phyloP scores from a whole-genome alignment of 2,329 filamentous ascomycete species.

The Colletotrichum cordylinicola region DNA sequence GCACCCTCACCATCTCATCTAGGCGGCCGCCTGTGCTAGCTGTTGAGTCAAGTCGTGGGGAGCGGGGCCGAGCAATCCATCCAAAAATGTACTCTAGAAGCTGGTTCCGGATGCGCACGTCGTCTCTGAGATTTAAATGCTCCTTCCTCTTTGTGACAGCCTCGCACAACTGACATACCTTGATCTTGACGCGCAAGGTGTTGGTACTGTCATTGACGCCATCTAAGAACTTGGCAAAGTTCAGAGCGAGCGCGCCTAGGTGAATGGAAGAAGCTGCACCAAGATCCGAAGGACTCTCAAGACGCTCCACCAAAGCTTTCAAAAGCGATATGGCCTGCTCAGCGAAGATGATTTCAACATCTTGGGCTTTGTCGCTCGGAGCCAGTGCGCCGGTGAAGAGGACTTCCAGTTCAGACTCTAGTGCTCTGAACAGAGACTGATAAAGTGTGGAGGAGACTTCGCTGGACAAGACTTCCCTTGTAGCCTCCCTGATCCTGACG shows the following conservation, averaged over 20 bases:
- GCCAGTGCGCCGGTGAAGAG: constrained; percentile 64
- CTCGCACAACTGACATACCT: constrained; percentile 72
- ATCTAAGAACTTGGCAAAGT: constrained; percentile 71
- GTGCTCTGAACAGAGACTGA: constrained; percentile 66
- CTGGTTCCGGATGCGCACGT: constrained; percentile 72
- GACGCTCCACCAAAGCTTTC: constrained; percentile 66
- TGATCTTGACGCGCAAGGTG: constrained; percentile 69
- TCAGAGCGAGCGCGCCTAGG: constrained; percentile 67
- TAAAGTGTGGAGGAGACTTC: constrained; percentile 69
- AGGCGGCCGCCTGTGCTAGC: constrained; percentile 44
- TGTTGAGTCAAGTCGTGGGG: constrained; percentile 50
- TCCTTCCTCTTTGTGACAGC: constrained; percentile 71
- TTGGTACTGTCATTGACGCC: constrained; percentile 60
- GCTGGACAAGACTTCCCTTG: constrained; percentile 69
- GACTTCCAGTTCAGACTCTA: constrained; percentile 68
- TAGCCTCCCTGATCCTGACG: constrained; percentile 69
- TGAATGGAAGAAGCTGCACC: constrained; percentile 68
- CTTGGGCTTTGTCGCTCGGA: constrained; percentile 56
- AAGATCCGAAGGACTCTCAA: constrained; percentile 68
- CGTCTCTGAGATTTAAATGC: constrained; percentile 70
- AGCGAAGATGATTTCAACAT: constrained; percentile 69
- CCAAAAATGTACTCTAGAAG: constrained; percentile 71
- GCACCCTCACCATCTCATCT: constrained; percentile 64
- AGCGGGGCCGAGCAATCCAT: constrained; percentile 69
- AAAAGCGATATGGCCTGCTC: constrained; percentile 71